A percentile compares a stretch with the other conserved stretches of the same genome.
These are phyloP conservation scores for Pseudogymnoascus sp. DNA, from an alignment of 2,329 filamentous ascomycete species.

Conservation along the genomic window DNA sequence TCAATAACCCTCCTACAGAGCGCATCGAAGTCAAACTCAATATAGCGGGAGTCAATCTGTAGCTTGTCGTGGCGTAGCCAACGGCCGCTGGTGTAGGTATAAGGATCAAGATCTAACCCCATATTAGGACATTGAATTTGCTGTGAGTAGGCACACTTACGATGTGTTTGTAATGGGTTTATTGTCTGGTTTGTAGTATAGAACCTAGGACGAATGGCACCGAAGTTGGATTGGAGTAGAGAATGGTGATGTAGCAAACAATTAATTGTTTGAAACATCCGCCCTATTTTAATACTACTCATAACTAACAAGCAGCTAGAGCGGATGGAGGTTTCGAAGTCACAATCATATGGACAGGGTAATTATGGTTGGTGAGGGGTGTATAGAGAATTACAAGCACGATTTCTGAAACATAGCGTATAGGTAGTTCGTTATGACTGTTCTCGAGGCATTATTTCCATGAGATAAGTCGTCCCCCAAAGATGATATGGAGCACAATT, in stretches of 20 bases:
- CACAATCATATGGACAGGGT: background rate
- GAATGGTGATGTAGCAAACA: background rate
- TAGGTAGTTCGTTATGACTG: too few species aligned
- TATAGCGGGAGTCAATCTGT: conserved; percentile 32
- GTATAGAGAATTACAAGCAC: background rate
- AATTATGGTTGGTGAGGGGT: background rate
- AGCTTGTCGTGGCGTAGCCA: conserved; percentile 35
- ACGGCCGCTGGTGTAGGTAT: conserved; percentile 32
- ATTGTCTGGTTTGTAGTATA: background rate
- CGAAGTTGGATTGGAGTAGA: background rate
- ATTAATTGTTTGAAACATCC: background rate
- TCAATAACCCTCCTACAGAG: conserved; percentile 34
- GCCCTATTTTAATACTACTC: background rate
- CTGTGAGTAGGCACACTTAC: background rate
- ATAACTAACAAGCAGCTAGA: background rate
- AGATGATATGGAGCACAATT: too few species aligned
- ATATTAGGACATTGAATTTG: background rate
- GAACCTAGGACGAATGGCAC: background rate
- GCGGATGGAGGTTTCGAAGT: background rate
- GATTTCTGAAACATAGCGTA: background rate
- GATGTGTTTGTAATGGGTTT: background rate
- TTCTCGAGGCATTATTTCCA: too few species aligned
- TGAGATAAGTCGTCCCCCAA: too few species aligned
- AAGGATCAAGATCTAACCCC: conserved; percentile 23
- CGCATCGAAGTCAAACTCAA: conserved; percentile 37